phyloP scores from a whole-genome alignment of 805 yeast species.

The Ogataea philodendri region DNA sequence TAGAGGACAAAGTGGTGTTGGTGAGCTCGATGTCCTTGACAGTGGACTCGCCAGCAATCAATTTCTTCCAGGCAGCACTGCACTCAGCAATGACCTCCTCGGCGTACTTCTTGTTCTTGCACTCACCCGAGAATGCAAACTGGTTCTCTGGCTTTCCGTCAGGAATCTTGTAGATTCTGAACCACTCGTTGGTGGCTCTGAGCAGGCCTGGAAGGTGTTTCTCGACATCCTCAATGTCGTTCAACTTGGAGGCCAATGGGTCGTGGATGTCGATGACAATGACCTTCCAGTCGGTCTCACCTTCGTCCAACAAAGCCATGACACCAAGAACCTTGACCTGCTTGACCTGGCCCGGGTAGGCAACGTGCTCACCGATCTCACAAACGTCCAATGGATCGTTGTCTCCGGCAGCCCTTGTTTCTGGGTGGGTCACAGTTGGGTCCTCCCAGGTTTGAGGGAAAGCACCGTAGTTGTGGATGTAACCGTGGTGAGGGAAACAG shows the following conservation, averaged over 20 bases:
- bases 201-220: conserved; percentile 87
- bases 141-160: conserved; percentile 97
- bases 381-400: conserved; percentile 85
- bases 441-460: conserved; percentile 95
- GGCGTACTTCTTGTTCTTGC: conserved; percentile 84
- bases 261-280: conserved; percentile 86
- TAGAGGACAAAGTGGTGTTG: conserved; percentile 65
- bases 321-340: conserved; percentile 92
- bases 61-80: conserved; percentile 75
- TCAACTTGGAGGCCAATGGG: conserved; percentile 81
- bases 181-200: conserved; percentile 96
- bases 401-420: conserved; percentile 71
- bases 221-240: conserved; percentile 89
- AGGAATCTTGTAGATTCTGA: conserved; percentile 95
- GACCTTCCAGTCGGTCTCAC: conserved; percentile 89
- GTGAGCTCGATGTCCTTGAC: conserved; percentile 69
- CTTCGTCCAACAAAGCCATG: conserved; percentile 91
- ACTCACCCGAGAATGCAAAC: conserved; percentile 95
- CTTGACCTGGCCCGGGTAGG: conserved; percentile 69
- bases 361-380: conserved; percentile 71
- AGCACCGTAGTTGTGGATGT: conserved; percentile 98
- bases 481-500: conserved; percentile 98
- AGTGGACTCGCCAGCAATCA: conserved; percentile 62
- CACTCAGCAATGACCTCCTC: conserved; percentile 81
- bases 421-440: conserved; percentile 61